Conservation (phyloP, 2,329 filamentous ascomycete genomes). For the Lithohypha guttulata region DNA sequence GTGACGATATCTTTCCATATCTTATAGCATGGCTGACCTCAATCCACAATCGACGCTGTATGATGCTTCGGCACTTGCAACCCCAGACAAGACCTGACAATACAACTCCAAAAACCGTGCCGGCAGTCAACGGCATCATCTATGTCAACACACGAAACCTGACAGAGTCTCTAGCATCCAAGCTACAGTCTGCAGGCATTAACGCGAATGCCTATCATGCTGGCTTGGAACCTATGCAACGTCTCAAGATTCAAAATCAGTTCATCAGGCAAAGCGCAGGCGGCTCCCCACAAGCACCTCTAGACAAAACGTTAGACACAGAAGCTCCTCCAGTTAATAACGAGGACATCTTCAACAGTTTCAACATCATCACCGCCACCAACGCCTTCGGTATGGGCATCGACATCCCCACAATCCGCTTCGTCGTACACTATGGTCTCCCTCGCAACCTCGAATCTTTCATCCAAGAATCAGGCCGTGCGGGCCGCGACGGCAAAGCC, state of each 20-base stretch:
- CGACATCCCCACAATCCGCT: conserved; percentile 87
- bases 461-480: conserved; percentile 89
- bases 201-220: conserved; percentile 38
- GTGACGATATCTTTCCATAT: conserved; percentile 60
- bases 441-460: conserved; percentile 93
- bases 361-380: conserved; percentile 87
- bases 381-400: conserved; percentile 98
- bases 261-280: conserved; percentile 17
- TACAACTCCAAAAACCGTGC: conserved; percentile 21
- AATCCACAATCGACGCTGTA: conserved; percentile 59
- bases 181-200: conserved; percentile 27
- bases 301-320: background rate
- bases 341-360: conserved; percentile 43
- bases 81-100: conserved; percentile 27
- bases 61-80: conserved; percentile 32
- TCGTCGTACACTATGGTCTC: conserved; percentile 88
- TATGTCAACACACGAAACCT: conserved; percentile 35
- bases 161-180: conserved; percentile 31
- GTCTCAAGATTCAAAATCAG: conserved; percentile 40
- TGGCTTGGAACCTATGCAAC: conserved; percentile 64
- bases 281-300: conserved; percentile 1
- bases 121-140: conserved; percentile 33
- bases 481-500: conserved; percentile 79
- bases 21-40: conserved; percentile 65
- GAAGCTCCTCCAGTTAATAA: conserved; percentile 17